Percentiles rank a stretch among this genome's conserved stretches.
phyloP scores from a whole-genome alignment of 2,329 filamentous ascomycete species.

The Ceratocystis huliohia region DNA sequence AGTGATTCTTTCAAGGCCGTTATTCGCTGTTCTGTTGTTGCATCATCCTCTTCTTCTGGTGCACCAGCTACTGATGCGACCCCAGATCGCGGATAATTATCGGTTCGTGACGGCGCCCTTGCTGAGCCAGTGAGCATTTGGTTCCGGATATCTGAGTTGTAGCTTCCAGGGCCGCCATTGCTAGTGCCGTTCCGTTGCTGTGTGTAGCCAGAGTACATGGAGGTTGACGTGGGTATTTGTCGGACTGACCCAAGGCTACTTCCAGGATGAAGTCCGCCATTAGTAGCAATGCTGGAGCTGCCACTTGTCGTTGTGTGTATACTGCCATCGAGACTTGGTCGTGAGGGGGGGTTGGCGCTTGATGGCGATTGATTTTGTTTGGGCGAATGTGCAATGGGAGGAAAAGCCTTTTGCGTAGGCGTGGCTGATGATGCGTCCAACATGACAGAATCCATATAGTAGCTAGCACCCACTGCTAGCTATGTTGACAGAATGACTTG shows the following conservation, averaged over 20 bases:
- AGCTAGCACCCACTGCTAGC: constrained; percentile 5
- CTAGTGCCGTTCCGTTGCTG: constrained; percentile 20
- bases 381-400: constrained; percentile 22
- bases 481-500: background rate
- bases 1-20: constrained; percentile 68
- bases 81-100: constrained; percentile 28
- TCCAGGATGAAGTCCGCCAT: constrained; percentile 26
- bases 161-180: constrained; percentile 60
- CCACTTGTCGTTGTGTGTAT: constrained; percentile 42
- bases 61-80: constrained; percentile 11
- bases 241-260: constrained; percentile 51
- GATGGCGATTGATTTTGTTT: constrained; percentile 28
- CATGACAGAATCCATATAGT: constrained; percentile 29
- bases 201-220: constrained; percentile 40
- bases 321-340: constrained; percentile 27
- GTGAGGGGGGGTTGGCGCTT: constrained; percentile 29
- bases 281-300: constrained; percentile 35
- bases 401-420: constrained; percentile 41
- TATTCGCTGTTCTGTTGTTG: constrained; percentile 58
- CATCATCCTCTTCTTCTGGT: constrained; percentile 45
- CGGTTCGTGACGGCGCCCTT: constrained; percentile 48
- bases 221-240: constrained; percentile 44
- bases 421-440: constrained; percentile 40
- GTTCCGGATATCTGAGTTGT: constrained; percentile 75
- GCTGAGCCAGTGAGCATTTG: constrained; percentile 46